Evolutionary conservation across 306 rosid species (phyloP).

Genomic region (Medicago arabica): DNA sequence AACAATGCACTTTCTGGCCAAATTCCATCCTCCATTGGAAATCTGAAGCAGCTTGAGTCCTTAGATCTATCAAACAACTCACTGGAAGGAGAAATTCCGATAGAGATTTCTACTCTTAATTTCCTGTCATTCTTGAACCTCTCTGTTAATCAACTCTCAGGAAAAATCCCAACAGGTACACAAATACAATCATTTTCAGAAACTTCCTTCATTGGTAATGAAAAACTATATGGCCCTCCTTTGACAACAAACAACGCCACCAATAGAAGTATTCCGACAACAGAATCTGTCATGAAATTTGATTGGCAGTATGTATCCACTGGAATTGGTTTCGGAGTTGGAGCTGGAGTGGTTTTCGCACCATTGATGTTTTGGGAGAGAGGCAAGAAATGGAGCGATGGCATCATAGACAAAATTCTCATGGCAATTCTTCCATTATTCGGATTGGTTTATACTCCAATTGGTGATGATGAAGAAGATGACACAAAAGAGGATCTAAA

Average conservation of each 20-base stretch:
- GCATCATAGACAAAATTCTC: constrained; percentile 58
- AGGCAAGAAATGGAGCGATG: constrained; percentile 73
- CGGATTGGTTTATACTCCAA: constrained; percentile 59
- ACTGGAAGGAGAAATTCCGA: constrained; percentile 52
- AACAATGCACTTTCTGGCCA: constrained; percentile 51
- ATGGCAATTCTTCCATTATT: constrained; percentile 61
- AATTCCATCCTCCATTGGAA: constrained; percentile 51
- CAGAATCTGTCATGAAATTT: constrained; percentile 29
- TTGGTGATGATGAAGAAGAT: constrained; percentile 42
- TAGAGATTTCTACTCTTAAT: constrained; percentile 25
- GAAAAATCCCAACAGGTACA: constrained; percentile 47
- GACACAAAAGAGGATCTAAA: constrained; percentile 41
- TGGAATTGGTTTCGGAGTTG: constrained; percentile 86
- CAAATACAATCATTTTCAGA: constrained; percentile 49
- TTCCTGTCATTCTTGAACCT: constrained; percentile 55
- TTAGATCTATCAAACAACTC: constrained; percentile 57
- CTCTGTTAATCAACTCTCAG: constrained; percentile 45
- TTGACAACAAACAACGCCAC: constrained; percentile 14
- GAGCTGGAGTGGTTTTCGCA: constrained; percentile 71
- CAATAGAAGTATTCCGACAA: not conserved
- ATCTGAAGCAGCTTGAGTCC: constrained; percentile 52
- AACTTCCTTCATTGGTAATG: constrained; percentile 40
- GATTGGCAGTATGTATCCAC: constrained; percentile 72
- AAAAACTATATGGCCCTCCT: constrained; percentile 53
- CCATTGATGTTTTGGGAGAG: constrained; percentile 65